Evolutionary conservation across 345 rosid genomes (phyloP).

Genomic region (Nephelium lappaceum): DNA sequence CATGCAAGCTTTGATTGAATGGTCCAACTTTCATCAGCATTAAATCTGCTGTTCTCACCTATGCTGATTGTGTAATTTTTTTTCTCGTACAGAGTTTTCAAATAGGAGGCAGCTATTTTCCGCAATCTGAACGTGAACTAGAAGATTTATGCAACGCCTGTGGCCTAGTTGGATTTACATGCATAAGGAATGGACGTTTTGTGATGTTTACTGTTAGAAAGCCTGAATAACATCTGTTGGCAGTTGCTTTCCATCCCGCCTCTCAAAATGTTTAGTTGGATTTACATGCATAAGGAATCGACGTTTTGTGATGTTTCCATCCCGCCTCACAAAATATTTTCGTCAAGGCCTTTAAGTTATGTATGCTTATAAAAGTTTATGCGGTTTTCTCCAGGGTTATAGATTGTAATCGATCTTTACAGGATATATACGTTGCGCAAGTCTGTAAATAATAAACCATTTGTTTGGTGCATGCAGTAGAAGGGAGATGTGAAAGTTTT

Average conservation of each 20-base stretch:
- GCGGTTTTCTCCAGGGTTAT: neutral
- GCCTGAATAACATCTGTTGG: conserved; percentile 40
- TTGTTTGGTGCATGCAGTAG: neutral
- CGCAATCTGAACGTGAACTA: conserved; percentile 68
- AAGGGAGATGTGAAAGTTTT: neutral
- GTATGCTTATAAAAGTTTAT: neutral
- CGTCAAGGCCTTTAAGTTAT: neutral
- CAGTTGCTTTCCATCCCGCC: neutral
- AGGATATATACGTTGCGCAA: neutral
- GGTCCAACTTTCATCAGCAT: neutral
- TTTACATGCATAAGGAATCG: no score
- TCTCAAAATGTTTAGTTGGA: no score
- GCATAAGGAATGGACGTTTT: conserved; percentile 57
- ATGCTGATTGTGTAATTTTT: no score
- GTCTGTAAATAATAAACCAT: neutral
- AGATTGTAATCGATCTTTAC: neutral
- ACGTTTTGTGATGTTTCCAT: no score
- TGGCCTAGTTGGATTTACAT: conserved; percentile 65
- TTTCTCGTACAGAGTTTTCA: conserved; percentile 45
- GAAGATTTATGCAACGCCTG: conserved; percentile 81
- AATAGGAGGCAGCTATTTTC: conserved; percentile 52
- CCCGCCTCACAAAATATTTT: neutral
- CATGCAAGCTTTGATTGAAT: no score
- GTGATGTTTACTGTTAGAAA: conserved; percentile 80
- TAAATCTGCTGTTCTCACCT: neutral